phyloP scores from a whole-genome alignment of 73 alveolate species.

The Symbiodinium pilosum region DNA sequence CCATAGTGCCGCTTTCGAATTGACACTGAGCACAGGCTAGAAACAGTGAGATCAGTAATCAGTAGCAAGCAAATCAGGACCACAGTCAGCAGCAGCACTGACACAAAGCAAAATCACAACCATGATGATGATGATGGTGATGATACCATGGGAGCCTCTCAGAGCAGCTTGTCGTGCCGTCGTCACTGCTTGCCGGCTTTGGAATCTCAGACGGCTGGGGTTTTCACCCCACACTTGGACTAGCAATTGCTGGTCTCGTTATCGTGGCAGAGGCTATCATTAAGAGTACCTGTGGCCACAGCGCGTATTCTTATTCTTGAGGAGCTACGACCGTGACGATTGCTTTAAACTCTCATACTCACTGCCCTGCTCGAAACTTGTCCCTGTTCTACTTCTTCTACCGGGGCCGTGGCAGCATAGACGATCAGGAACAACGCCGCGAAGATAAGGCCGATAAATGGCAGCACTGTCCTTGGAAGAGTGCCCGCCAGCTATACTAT shows the following conservation, averaged over 20 bases:
- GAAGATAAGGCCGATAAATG: slow-evolving; percentile 49
- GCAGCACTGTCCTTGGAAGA: slow-evolving; percentile 53
- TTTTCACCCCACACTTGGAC: no score
- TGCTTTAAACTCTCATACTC: no score
- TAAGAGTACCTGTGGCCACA: no score
- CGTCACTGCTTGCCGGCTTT: slow-evolving; percentile 33
- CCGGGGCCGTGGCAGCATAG: slow-evolving; percentile 8
- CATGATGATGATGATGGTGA: background rate
- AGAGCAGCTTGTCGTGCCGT: slow-evolving; percentile 54
- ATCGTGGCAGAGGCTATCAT: no score
- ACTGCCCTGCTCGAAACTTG: background rate
- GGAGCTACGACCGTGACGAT: no score
- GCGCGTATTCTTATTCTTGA: no score
- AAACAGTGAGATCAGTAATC: background rate
- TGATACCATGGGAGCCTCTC: slow-evolving; percentile 35
- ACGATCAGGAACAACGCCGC: slow-evolving; percentile 40
- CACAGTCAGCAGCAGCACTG: background rate
- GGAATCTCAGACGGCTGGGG: slow-evolving; percentile 22
- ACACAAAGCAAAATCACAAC: background rate
- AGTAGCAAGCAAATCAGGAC: background rate
- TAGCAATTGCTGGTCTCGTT: no score
- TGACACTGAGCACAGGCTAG: no score
- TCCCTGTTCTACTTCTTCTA: background rate
- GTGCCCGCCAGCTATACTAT: background rate
- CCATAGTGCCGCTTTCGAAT: no score